A percentile compares a stretch with the other conserved stretches of the same genome.
Conservation (phyloP, 2,329 filamentous ascomycete species). For the Colletotrichum tamarilloi region DNA sequence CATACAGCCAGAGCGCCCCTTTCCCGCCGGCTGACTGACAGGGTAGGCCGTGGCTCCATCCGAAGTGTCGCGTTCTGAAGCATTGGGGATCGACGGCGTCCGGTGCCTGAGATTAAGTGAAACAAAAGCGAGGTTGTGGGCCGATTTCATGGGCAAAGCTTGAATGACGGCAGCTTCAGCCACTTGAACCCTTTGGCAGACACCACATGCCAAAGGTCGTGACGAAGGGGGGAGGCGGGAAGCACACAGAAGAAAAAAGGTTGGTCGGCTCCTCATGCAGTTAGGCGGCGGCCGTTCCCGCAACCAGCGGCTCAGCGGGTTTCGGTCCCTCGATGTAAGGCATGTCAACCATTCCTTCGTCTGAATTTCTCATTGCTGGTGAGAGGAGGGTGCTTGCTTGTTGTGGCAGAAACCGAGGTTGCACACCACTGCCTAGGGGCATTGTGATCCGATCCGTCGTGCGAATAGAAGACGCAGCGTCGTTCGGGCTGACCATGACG, state of each 20-base stretch:
- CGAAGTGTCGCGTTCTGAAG: conserved; percentile 26
- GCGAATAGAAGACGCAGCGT: neutral
- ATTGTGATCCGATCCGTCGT: neutral
- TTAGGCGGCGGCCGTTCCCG: conserved; percentile 29
- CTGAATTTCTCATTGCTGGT: conserved; percentile 5
- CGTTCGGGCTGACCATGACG: conserved; percentile 14
- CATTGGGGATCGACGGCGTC: conserved; percentile 19
- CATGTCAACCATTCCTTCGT: neutral
- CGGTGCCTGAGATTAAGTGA: conserved; percentile 30
- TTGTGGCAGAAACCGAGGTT: neutral
- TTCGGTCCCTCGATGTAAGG: neutral
- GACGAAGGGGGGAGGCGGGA: neutral
- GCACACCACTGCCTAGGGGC: neutral
- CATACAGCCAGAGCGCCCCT: neutral
- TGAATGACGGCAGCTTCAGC: conserved; percentile 19
- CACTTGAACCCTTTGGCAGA: neutral
- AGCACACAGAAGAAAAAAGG: neutral
- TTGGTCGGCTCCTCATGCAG: neutral
- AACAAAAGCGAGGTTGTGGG: conserved; percentile 33
- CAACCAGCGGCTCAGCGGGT: neutral
- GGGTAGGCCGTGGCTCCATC: conserved; percentile 16
- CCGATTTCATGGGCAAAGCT: conserved; percentile 12
- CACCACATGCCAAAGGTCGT: neutral
- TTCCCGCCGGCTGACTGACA: neutral
- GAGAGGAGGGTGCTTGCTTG: conserved; percentile 25